A percentile compares a stretch with the other conserved stretches of the same genome.
phyloP scores from a whole-genome alignment of 2,329 filamentous ascomycete species.

The Fusarium nisikadoi region DNA sequence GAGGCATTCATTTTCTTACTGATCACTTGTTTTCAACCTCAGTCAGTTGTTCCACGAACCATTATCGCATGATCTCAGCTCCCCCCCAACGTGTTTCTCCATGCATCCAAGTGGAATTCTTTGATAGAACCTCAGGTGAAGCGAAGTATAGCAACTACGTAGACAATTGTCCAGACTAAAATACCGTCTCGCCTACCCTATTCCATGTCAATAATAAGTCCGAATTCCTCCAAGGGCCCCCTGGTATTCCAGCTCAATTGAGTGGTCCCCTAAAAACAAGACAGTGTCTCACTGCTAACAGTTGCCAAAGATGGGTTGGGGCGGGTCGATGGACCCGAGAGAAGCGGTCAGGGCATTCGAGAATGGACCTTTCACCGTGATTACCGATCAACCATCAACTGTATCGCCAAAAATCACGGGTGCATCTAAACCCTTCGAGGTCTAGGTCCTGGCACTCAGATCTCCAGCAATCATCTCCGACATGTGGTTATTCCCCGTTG shows the following conservation, averaged over 20 bases:
- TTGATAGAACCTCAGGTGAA: constrained; percentile 4
- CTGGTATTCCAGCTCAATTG: constrained; percentile 8
- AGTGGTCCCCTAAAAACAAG: constrained; percentile 15
- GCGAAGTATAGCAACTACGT: not conserved
- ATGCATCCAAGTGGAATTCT: constrained; percentile 2
- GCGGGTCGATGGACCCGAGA: constrained; percentile 28
- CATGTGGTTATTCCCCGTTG: constrained; percentile 17
- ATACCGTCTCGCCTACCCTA: constrained; percentile 28
- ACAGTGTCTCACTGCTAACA: constrained; percentile 39
- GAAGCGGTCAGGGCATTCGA: constrained; percentile 41
- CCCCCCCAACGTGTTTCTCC: constrained; percentile 7
- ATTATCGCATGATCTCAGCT: constrained; percentile 11
- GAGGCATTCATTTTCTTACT: not conserved
- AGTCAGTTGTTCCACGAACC: constrained; percentile 6
- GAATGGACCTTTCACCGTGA: constrained; percentile 27
- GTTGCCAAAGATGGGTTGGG: constrained; percentile 37
- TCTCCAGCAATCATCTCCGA: constrained; percentile 22
- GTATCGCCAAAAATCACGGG: constrained; percentile 37
- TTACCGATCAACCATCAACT: constrained; percentile 31
- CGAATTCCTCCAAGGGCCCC: constrained; percentile 14
- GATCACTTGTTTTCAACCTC: constrained; percentile 8
- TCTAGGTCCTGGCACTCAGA: constrained; percentile 6
- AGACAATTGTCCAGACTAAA: not conserved
- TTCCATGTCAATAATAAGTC: constrained; percentile 16
- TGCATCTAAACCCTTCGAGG: constrained; percentile 16